phyloP scores from a whole-genome alignment of 1,139 yeast species.

The Blastobotrys indianensis region DNA sequence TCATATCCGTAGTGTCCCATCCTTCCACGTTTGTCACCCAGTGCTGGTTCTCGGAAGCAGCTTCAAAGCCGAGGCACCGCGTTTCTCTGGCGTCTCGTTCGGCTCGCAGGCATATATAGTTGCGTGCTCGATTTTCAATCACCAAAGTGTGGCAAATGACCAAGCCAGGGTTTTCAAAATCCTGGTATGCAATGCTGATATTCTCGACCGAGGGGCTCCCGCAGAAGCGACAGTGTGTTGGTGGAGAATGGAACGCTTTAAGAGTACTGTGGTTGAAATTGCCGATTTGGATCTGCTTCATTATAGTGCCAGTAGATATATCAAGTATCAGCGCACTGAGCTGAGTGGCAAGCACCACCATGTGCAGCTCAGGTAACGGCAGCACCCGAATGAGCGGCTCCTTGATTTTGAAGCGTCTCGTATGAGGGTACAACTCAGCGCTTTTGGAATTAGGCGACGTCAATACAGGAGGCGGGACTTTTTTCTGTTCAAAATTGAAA shows the following conservation, averaged over 20 bases:
- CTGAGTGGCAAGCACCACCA: conserved; percentile 26
- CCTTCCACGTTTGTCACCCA: conserved; percentile 62
- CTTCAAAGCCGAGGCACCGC: conserved; percentile 78
- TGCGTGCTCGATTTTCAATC: conserved; percentile 69
- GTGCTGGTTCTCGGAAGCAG: conserved; percentile 63
- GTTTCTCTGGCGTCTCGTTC: conserved; percentile 91
- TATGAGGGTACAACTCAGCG: neutral
- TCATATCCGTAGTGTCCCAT: conserved; percentile 75
- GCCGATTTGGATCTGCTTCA: conserved; percentile 52
- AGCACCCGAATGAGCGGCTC: conserved; percentile 20
- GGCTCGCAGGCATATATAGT: conserved; percentile 75
- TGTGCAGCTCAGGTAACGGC: conserved; percentile 29
- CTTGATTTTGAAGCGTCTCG: conserved; percentile 17
- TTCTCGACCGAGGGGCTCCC: conserved; percentile 79
- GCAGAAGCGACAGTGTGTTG: conserved; percentile 84
- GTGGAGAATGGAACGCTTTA: conserved; percentile 71
- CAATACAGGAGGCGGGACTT: no score
- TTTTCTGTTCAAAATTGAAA: no score
- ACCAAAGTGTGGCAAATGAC: conserved; percentile 68
- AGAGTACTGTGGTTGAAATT: conserved; percentile 56
- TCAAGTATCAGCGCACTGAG: conserved; percentile 46
- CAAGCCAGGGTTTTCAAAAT: conserved; percentile 45
- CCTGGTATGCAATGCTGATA: conserved; percentile 66
- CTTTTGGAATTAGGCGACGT: neutral
- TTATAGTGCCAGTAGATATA: conserved; percentile 65